phyloP scores from a whole-genome alignment of 108 stramenopile genomes.

The Parmales sp. region DNA sequence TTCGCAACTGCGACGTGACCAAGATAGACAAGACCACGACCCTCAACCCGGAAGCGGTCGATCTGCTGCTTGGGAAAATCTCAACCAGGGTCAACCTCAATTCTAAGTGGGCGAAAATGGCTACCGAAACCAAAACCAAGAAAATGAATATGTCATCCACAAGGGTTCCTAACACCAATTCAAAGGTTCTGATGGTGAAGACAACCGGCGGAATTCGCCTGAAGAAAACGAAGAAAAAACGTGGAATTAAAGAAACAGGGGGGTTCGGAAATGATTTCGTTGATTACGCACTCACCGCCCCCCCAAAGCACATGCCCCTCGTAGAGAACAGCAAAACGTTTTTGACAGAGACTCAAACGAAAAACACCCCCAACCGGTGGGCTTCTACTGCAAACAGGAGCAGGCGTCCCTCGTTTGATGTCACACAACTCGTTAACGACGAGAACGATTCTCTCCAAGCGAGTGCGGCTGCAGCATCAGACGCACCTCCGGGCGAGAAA shows the following conservation, averaged over 20 bases:
- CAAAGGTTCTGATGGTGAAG: not conserved
- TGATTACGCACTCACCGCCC: not conserved
- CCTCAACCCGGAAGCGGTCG: no score
- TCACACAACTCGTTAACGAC: not conserved
- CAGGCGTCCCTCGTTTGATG: no score
- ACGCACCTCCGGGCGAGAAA: conserved; percentile 6
- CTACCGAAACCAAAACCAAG: not conserved
- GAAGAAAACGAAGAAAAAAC: not conserved
- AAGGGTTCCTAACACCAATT: no score
- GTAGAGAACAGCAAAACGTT: conserved; percentile 1
- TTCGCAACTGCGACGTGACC: not conserved
- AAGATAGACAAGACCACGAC: not conserved
- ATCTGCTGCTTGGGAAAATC: not conserved
- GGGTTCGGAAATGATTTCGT: conserved; percentile 5
- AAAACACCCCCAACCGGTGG: not conserved
- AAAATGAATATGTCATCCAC: no score
- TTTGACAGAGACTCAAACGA: not conserved
- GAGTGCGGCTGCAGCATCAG: not conserved
- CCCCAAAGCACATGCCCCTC: not conserved
- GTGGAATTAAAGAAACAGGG: not conserved
- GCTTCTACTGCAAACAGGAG: no score
- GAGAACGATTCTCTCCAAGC: not conserved
- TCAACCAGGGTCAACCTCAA: not conserved
- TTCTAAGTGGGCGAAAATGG: no score
- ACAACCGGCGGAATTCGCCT: not conserved